Percentiles rank a stretch among this genome's conserved stretches.
Evolutionary conservation across 2,329 filamentous ascomycete species (phyloP).

Genomic region (Tolypocladium guangdongense): DNA sequence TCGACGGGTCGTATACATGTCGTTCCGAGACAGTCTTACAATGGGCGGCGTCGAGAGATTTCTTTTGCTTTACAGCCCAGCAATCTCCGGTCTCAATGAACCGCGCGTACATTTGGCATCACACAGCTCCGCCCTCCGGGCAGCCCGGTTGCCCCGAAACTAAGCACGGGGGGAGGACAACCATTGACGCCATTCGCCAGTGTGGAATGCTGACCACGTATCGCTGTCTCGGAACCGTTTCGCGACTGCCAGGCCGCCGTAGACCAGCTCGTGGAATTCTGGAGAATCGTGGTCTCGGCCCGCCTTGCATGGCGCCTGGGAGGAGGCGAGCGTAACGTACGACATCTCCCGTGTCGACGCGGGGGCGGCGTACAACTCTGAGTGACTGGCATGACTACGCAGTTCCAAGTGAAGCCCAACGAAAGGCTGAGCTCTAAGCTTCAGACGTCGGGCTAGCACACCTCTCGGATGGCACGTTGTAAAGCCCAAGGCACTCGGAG

Average conservation of each 20-base stretch:
- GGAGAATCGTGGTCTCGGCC: not conserved
- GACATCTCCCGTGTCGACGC: not conserved
- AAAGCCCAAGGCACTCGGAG: not conserved
- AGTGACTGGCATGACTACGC: not conserved
- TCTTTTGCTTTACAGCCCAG: not conserved
- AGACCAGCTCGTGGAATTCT: not conserved
- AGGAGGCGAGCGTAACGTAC: not conserved
- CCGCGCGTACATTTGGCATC: not conserved
- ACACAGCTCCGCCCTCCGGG: not conserved
- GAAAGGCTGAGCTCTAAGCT: not conserved
- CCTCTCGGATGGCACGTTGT: not conserved
- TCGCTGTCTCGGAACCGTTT: not conserved
- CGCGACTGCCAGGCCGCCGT: not conserved
- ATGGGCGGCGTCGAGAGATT: not conserved
- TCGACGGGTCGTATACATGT: not conserved
- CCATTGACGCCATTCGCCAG: not conserved
- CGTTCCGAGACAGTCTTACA: not conserved
- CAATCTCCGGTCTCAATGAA: not conserved
- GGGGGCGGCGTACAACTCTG: not conserved
- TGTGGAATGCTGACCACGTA: not conserved
- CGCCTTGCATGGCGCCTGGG: not conserved
- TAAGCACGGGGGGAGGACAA: not conserved
- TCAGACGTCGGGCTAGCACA: not conserved
- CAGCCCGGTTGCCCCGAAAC: not conserved
- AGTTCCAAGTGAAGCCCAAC: not conserved